These are phyloP conservation scores for Fallopia convolvulus DNA, from an alignment of 148 eudicot species.

Conservation along the genomic window DNA sequence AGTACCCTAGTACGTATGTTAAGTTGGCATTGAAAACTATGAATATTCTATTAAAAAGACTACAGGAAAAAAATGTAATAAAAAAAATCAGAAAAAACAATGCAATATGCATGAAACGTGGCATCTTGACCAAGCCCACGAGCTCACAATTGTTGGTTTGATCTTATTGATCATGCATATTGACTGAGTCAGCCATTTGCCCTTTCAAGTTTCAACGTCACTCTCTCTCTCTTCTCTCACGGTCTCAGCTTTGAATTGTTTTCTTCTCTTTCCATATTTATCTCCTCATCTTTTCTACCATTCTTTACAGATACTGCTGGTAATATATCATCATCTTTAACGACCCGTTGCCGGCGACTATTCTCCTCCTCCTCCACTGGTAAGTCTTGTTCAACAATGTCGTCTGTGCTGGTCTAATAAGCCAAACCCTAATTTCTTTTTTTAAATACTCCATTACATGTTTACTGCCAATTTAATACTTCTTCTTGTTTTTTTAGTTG, in stretches of 20 bases:
- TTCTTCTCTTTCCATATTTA: not conserved
- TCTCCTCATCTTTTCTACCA: not conserved
- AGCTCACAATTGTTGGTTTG: not conserved
- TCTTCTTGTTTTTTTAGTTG: slow-evolving; percentile 1
- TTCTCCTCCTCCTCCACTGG: not conserved
- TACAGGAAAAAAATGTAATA: not conserved
- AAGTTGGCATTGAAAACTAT: too few relatives aligned
- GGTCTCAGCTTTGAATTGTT: slow-evolving; percentile 11
- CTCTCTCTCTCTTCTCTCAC: not conserved
- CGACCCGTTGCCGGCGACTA: slow-evolving; percentile 11
- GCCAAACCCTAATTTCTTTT: not conserved
- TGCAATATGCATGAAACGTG: not conserved
- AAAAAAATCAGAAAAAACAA: not conserved
- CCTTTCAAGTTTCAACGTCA: not conserved
- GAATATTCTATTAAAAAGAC: too few relatives aligned
- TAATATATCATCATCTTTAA: slow-evolving; percentile 3
- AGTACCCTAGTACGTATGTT: too few relatives aligned
- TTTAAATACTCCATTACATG: not conserved
- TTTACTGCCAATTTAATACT: not conserved
- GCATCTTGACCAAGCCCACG: slow-evolving; percentile 3
- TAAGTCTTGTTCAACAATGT: slow-evolving; percentile 6
- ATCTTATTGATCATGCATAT: not conserved
- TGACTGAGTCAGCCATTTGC: slow-evolving; percentile 7
- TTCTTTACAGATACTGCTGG: slow-evolving; percentile 4
- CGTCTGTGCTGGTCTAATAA: slow-evolving; percentile 8